Base-by-base conservation (phyloP, 2,329 filamentous ascomycete genomes). In the Ophiostoma sp. region DNA sequence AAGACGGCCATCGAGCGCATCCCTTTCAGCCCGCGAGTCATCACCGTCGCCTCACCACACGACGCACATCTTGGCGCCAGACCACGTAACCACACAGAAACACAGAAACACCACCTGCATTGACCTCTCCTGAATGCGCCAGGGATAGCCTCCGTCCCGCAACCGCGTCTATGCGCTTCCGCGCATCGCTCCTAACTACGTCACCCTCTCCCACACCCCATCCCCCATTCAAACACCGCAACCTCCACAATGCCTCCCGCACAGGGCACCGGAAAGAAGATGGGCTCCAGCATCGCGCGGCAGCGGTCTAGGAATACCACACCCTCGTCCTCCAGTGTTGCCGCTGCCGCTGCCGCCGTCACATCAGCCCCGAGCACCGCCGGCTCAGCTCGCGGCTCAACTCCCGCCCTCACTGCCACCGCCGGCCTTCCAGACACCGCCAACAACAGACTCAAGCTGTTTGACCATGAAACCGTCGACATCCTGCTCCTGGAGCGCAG, bases 301-400 rank as follows among this genome's bases (percentile, higher is more conserved):
- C 90, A 89, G 75, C 84, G 87, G 72, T 93, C 90, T 77, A 89
- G 91, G 76, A 94, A 93, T 79, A 92, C 90, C 48, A 94, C 91
- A 20, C 92, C 91, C 2, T 72, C 67, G 17, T 91, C 72, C 48
- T 68, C 66, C 1, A 72, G 72, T 67, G 70, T 69, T 3, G 70
- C 70, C 15, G 70, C 72, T 8, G 60, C 69, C 17, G n/a, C 64
- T 44, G 23, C 69, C 15, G 65, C 67, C 17, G 67, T 23, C 65
- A 52, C 69, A 35, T 62, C 67, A 5, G 20, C 69, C 11, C 80
- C 77, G 33, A 65, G 36, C 73, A 79, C 78, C 74, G 79, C 79
- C 76, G 81, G 36, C 65, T 41, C 65, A 13, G 65, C 65, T 17
- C 65, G 65, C 65, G 27, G 36, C 36, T 39, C 65, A 4, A 67